Evolutionary conservation across 225 moss, liverwort and hornwort genomes (phyloP), one percentile per base, ranked within the genome.

Genomic region (Ulota crispa): DNA sequence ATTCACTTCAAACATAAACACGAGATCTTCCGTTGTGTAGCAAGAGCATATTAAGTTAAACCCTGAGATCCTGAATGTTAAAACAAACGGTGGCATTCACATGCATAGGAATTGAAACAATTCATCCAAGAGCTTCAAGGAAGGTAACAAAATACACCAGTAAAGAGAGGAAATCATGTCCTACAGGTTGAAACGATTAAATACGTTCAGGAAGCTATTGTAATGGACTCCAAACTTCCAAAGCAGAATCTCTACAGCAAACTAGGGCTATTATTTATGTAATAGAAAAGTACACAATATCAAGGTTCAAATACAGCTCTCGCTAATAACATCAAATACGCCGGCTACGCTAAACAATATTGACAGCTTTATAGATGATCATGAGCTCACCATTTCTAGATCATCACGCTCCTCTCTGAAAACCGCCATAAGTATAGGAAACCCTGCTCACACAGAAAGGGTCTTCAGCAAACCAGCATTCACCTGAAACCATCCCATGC

Each of bases 371-470:
- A 68, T 57, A 81, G 37, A 68, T 54, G 68, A 61, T 71, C 54
- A 41, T 39, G 61, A 85, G 85, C 87, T 77, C 87, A 99, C 99
- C 99, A 99, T 93, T 68, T 96, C 96, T 80, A 96, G 63, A 83
- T 99, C 98, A 72, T 94, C 98, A 72, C 96, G 99, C 77, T 99
- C 99, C 83, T 99, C 99, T 80, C 96, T 88, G 86, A 96, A 94
- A 62, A 99, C 92, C 28, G 91, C 89, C 99, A 99, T 94, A 67
- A 99, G 85, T 76, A 99, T 91, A 78, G 95, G 96, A 80, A 94
- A 99, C 82, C 99, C 99, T 99, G 96, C 84, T 89, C 84, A 91
- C 85, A 90, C 82, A 90, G 89, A 86, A 78, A 88, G 88, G 82
- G 87, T 80, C 90, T 86, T 90, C 89, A 92, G 85, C 86, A 88